phyloP scores from a whole-genome alignment of 2,329 filamentous ascomycete genomes.

The Fusarium sp. region DNA sequence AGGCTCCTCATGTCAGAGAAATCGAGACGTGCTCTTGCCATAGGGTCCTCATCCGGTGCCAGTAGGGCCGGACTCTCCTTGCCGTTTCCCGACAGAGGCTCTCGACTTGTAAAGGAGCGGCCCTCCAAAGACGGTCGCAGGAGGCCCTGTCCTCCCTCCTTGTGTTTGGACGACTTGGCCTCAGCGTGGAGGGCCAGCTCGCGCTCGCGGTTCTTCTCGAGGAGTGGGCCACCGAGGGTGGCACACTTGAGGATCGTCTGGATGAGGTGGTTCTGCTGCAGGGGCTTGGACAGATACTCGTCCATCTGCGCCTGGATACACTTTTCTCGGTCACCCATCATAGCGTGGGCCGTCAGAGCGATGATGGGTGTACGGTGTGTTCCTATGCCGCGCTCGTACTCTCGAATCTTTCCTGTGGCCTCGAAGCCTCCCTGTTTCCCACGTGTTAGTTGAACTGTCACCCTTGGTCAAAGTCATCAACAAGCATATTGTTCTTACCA shows the following conservation, averaged over 20 bases:
- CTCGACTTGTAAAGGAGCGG: slow-evolving; percentile 77
- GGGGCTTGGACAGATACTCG: slow-evolving; percentile 95
- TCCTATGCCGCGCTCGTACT: slow-evolving; percentile 87
- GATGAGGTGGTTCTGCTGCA: slow-evolving; percentile 97
- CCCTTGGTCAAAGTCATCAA: neutral
- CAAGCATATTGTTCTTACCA: slow-evolving; percentile 69
- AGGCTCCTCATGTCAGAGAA: slow-evolving; percentile 55
- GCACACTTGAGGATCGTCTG: slow-evolving; percentile 98
- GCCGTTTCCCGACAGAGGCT: slow-evolving; percentile 64
- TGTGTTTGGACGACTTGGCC: slow-evolving; percentile 58
- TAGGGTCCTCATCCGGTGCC: slow-evolving; percentile 58
- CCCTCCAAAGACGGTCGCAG: slow-evolving; percentile 61
- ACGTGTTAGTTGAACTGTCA: slow-evolving; percentile 49
- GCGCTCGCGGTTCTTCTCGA: slow-evolving; percentile 79
- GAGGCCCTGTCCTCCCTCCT: slow-evolving; percentile 52
- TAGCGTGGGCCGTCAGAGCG: slow-evolving; percentile 95
- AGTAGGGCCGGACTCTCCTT: slow-evolving; percentile 73
- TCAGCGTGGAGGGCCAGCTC: slow-evolving; percentile 66
- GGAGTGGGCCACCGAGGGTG: slow-evolving; percentile 85
- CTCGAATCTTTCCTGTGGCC: slow-evolving; percentile 94
- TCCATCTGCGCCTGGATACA: slow-evolving; percentile 99
- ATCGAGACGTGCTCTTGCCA: slow-evolving; percentile 63
- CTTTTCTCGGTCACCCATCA: slow-evolving; percentile 98
- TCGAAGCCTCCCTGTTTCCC: slow-evolving; percentile 87
- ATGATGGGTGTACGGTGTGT: slow-evolving; percentile 93